These are phyloP conservation scores for Ilex aquifolium DNA, from an alignment of 257 asterid genomes.

Conservation along the genomic window DNA sequence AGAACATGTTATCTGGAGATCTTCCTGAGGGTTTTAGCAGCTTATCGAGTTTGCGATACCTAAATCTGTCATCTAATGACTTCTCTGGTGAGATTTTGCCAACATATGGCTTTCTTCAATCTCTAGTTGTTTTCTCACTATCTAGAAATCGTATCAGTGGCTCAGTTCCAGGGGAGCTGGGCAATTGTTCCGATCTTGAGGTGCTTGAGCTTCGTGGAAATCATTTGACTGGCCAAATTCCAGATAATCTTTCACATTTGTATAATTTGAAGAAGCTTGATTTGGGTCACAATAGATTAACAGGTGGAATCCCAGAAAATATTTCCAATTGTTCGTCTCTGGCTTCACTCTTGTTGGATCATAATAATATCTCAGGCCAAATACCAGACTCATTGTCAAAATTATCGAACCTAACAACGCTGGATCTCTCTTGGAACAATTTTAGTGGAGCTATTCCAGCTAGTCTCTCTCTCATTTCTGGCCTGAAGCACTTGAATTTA, in stretches of 20 bases:
- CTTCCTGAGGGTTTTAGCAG: constrained; percentile 89
- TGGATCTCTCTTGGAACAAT: constrained; percentile 55
- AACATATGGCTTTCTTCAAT: constrained; percentile 61
- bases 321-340: constrained; percentile 58
- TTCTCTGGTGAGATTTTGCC: constrained; percentile 60
- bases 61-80: constrained; percentile 59
- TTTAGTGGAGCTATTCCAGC: constrained; percentile 54
- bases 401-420: constrained; percentile 31
- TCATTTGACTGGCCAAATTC: constrained; percentile 38
- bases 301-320: constrained; percentile 48
- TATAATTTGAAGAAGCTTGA: constrained; percentile 57
- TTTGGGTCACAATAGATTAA: constrained; percentile 52
- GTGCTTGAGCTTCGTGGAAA: constrained; percentile 48
- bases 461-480: constrained; percentile 36
- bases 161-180: constrained; percentile 49
- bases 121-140: constrained; percentile 47
- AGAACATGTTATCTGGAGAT: constrained; percentile 52
- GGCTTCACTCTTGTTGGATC: constrained; percentile 40
- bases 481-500: constrained; percentile 43
- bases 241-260: constrained; percentile 41
- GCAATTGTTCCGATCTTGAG: constrained; percentile 57
- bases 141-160: constrained; percentile 45
- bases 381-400: constrained; percentile 49
- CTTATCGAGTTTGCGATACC: constrained; percentile 52
- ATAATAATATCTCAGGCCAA: constrained; percentile 52